Evolutionary conservation across 2,329 filamentous ascomycete genomes (phyloP), one percentile per base, ranked within the genome.

Genomic region (Coniochaeta hoffmannii): DNA sequence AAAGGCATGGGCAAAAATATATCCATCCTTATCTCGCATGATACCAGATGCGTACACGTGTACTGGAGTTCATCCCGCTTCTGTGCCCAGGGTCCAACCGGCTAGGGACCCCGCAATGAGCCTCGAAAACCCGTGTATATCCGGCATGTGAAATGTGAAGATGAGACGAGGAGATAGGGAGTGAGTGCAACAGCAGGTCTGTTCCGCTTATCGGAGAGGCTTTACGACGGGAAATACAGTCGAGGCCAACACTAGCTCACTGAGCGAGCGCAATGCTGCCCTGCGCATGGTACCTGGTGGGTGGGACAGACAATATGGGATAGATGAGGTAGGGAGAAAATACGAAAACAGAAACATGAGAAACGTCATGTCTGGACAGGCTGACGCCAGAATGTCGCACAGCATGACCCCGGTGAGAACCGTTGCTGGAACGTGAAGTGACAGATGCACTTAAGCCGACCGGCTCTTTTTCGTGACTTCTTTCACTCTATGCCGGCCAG

Each of bases 11-110:
- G 41, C 24, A 41, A 41, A 41, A 22, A 26, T 17, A 26, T 28
- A 14, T n/a, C 41, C 41, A 46, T 46, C 41, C 41, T 46, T 46
- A 46, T 46, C 41, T 46, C 22, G 41, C 41, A 46, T 46, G 24
- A 46, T 14, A 28, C n/a, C n/a, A n/a, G n/a, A n/a, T n/a, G n/a
- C n/a, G n/a, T n/a, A n/a, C n/a, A n/a, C n/a, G n/a, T n/a, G n/a
- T n/a, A n/a, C 3, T 15, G 17, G 10, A 6, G 17, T 44, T 26
- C 19, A 2, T 46, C 41, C 14, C 22, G 41, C 41, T n/a, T n/a
- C n/a, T n/a, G n/a, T n/a, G n/a, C n/a, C 12, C 41, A 46, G 19
- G 41, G 19, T 28, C 19, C 41, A 46, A 46, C 26, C 22, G 24
- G 15, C 22, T n/a, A 41, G 17, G 41, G 24, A 46, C 41, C 41